These are phyloP conservation scores for Cadophora gregata DNA, from an alignment of 2,329 filamentous ascomycete genomes.

Conservation along the genomic window DNA sequence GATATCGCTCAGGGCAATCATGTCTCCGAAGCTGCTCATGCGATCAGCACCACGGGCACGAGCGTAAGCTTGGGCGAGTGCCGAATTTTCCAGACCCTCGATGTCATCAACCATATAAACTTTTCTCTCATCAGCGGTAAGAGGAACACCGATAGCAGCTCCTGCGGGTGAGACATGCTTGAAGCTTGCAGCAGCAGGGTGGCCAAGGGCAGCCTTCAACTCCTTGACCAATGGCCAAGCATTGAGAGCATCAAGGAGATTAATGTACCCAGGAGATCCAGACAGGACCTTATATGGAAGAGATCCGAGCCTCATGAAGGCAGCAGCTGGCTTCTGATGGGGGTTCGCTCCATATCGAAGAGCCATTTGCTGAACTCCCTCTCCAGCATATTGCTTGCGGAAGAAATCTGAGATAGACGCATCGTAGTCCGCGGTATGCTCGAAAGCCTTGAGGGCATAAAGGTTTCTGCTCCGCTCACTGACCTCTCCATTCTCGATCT, in stretches of 20 bases:
- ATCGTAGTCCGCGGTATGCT: slow-evolving; percentile 98
- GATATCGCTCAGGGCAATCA: slow-evolving; percentile 89
- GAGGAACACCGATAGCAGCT: slow-evolving; percentile 88
- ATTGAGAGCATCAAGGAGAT: slow-evolving; percentile 94
- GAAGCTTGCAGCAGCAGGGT: slow-evolving; percentile 94
- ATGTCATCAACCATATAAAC: slow-evolving; percentile 99
- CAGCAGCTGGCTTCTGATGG: slow-evolving; percentile 95
- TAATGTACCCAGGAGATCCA: slow-evolving; percentile 94
- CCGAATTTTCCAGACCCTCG: slow-evolving; percentile 82
- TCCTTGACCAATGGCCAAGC: slow-evolving; percentile 98
- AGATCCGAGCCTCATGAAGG: slow-evolving; percentile 73
- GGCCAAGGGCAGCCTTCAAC: slow-evolving; percentile 84
- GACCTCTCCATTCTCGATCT: slow-evolving; percentile 87
- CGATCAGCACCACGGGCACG: slow-evolving; percentile 94
- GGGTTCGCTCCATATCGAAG: slow-evolving; percentile 97
- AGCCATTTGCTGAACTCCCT: slow-evolving; percentile 80
- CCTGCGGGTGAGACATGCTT: slow-evolving; percentile 98
- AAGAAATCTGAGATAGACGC: slow-evolving; percentile 95
- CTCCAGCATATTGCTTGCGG: slow-evolving; percentile 91
- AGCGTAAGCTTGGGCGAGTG: slow-evolving; percentile 91
- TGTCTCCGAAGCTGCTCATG: slow-evolving; percentile 98
- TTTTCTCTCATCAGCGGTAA: slow-evolving; percentile 88
- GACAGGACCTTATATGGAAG: slow-evolving; percentile 95
- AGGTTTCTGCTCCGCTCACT: slow-evolving; percentile 82
- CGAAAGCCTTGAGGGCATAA: slow-evolving; percentile 96